Evolutionary conservation across 2,329 filamentous ascomycete species (phyloP).

Genomic region (Phyllosticta paracitricarpa): DNA sequence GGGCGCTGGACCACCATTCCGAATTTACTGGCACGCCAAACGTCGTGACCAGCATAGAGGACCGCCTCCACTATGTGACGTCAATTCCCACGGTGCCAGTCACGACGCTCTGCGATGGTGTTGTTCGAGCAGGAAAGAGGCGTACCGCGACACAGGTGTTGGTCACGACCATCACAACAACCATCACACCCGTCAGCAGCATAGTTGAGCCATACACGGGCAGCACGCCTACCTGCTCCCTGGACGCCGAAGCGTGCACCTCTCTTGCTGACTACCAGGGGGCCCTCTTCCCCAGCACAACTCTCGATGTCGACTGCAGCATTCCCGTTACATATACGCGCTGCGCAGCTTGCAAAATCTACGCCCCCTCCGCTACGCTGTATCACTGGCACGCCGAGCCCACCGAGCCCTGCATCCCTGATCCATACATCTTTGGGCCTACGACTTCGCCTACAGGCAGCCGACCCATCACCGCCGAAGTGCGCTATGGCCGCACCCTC

Average conservation of each 20-base stretch:
- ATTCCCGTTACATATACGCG: neutral
- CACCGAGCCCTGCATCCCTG: neutral
- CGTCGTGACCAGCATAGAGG: neutral
- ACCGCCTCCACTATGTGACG: neutral
- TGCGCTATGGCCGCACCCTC: neutral
- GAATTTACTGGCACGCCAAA: neutral
- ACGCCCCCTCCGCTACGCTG: neutral
- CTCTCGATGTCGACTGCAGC: neutral
- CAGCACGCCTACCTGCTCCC: neutral
- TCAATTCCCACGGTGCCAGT: neutral
- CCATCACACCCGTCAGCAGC: neutral
- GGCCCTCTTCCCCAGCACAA: neutral
- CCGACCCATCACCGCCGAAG: neutral
- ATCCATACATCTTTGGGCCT: too few relatives aligned
- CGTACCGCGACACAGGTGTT: neutral
- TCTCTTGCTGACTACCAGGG: neutral
- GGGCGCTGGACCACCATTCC: neutral
- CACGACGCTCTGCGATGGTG: neutral
- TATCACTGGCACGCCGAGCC: neutral
- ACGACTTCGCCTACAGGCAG: neutral
- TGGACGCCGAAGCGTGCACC: neutral
- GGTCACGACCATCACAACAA: neutral
- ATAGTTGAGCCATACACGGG: neutral
- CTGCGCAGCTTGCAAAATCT: neutral
- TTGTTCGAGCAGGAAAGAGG: neutral